Conservation (phyloP, 306 rosid species). For the Neltuma alba region DNA sequence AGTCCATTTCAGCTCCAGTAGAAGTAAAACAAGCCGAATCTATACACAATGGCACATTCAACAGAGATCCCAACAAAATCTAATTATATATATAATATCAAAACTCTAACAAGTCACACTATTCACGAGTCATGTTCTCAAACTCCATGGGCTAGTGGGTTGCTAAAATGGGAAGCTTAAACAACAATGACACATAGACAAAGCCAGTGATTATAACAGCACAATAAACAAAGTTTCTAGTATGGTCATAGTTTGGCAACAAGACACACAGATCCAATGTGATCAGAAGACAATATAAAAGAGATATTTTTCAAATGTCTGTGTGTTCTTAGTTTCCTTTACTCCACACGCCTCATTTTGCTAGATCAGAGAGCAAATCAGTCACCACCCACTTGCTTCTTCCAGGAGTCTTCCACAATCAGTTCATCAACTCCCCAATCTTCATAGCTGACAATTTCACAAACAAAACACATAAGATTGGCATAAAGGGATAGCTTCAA, state of each 20-base stretch:
- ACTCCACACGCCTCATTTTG: conserved; percentile 3
- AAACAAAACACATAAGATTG: conserved; percentile 23
- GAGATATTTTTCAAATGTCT: background rate
- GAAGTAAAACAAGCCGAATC: too few species aligned
- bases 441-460: conserved; percentile 64
- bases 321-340: background rate
- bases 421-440: conserved; percentile 99
- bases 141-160: background rate
- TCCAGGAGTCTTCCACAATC: conserved; percentile 98
- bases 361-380: conserved; percentile 40
- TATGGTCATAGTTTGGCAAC: background rate
- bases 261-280: background rate
- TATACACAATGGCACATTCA: too few species aligned
- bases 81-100: too few species aligned
- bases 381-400: conserved; percentile 95
- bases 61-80: background rate
- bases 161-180: background rate
- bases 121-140: background rate
- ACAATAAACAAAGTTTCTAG: background rate
- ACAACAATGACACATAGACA: background rate
- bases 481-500: background rate
- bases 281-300: background rate
- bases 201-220: background rate
- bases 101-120: background rate
- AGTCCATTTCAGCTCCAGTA: too few species aligned